These are phyloP conservation scores for Globisporangium middletonii DNA, from an alignment of 352 stramenopile genomes.

Conservation along the genomic window DNA sequence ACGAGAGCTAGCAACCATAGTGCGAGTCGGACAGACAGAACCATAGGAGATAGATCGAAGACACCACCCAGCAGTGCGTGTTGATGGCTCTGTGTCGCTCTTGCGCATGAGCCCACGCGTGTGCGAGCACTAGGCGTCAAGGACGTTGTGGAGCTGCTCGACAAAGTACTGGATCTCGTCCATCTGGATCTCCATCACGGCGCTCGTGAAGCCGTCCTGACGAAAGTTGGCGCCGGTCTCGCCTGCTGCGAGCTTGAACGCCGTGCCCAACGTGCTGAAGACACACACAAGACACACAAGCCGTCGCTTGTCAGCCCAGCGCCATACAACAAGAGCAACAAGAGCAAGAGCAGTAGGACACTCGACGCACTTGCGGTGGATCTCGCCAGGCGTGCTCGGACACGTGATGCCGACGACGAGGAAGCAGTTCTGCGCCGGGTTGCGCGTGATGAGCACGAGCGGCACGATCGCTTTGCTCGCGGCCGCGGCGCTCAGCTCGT, in stretches of 20 bases:
- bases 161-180: conserved; percentile 95
- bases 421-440: conserved; percentile 91
- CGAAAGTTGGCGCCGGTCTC: conserved; percentile 90
- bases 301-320: conserved; percentile 5
- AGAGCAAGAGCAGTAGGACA: not conserved
- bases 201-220: conserved; percentile 95
- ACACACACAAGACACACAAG: conserved; percentile 8
- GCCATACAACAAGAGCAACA: not conserved
- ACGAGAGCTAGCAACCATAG: conserved; percentile 37
- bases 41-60: too few relatives aligned
- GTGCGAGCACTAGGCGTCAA: conserved; percentile 54
- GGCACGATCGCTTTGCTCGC: conserved; percentile 60
- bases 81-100: not conserved
- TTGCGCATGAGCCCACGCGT: too few relatives aligned
- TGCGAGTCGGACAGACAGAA: not conserved
- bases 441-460: conserved; percentile 71
- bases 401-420: conserved; percentile 95
- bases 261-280: conserved; percentile 84
- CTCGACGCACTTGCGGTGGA: conserved; percentile 79
- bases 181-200: conserved; percentile 94
- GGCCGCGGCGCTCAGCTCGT: conserved; percentile 17
- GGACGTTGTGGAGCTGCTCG: conserved; percentile 92
- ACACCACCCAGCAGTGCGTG: not conserved
- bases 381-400: conserved; percentile 80
- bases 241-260: conserved; percentile 91